A percentile compares a stretch with the other conserved stretches of the same genome.
Evolutionary conservation across 805 yeast species (phyloP).

Genomic region (Kregervanrija delftensis): DNA sequence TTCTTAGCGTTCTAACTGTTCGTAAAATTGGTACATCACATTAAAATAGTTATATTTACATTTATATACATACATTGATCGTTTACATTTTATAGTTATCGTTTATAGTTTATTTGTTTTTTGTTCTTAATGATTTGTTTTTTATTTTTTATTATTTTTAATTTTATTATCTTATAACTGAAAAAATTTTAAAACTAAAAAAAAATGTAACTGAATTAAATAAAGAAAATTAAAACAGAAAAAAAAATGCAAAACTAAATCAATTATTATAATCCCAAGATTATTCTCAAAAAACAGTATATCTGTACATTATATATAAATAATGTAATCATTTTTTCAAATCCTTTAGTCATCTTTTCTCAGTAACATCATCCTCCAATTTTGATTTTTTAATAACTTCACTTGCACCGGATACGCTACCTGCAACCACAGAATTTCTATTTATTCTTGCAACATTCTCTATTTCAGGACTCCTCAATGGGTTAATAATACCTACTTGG

Average conservation of each 20-base stretch:
- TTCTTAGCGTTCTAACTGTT: constrained; percentile 57
- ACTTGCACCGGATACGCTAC: constrained; percentile 4
- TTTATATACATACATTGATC: too few species aligned
- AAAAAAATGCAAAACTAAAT: too few species aligned
- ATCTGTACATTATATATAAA: background rate
- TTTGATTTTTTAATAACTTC: constrained; percentile 33
- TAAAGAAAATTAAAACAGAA: too few species aligned
- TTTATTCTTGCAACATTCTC: constrained; percentile 55
- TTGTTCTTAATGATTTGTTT: background rate
- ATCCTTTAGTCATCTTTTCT: constrained; percentile 16
- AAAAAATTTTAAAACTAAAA: background rate
- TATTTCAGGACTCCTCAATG: constrained; percentile 44
- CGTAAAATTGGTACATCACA: constrained; percentile 35
- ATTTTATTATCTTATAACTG: background rate
- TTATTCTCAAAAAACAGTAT: background rate
- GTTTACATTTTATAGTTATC: background rate
- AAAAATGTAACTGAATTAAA: too few species aligned
- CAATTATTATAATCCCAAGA: too few species aligned
- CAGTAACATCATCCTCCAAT: constrained; percentile 47
- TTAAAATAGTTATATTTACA: too few species aligned
- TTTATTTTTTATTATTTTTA: background rate
- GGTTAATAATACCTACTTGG: constrained; percentile 26
- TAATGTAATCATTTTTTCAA: background rate
- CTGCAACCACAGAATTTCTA: constrained; percentile 41
- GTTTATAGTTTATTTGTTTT: background rate